Conservation (phyloP, 2,329 filamentous ascomycete genomes). For the Trichoderma citrinoviride region DNA sequence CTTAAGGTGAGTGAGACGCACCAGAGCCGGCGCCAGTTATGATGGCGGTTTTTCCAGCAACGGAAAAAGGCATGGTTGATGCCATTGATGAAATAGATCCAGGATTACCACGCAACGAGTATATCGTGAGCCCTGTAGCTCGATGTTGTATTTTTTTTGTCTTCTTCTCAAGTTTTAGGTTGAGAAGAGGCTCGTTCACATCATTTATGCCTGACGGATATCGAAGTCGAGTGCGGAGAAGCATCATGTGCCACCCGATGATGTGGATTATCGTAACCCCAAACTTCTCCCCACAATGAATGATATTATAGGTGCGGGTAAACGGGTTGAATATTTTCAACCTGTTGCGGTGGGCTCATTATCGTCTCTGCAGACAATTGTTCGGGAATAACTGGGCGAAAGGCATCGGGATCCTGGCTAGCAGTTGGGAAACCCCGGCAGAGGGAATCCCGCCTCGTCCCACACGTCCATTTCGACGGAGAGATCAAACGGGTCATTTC, state of each 20-base stretch:
- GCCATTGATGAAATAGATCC: not conserved
- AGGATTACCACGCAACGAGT: too few relatives aligned
- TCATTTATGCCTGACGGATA: not conserved
- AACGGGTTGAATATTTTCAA: not conserved
- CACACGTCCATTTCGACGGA: not conserved
- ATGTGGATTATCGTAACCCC: not conserved
- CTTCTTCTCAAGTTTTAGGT: not conserved
- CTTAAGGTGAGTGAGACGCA: not conserved
- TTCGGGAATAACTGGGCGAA: not conserved
- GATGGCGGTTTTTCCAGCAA: conserved; percentile 29
- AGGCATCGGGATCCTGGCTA: not conserved
- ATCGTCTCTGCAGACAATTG: not conserved
- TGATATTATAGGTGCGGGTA: conserved; percentile 3
- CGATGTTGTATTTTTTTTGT: too few relatives aligned
- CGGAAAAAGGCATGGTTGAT: conserved; percentile 25
- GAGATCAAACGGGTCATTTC: conserved; percentile 10
- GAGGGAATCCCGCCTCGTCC: conserved; percentile 8
- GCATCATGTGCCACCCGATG: not conserved
- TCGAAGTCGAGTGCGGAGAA: conserved; percentile 1
- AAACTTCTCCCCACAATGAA: not conserved
- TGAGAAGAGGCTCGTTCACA: not conserved
- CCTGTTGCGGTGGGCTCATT: not conserved
- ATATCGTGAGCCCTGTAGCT: too few relatives aligned
- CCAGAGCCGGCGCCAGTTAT: conserved; percentile 29
- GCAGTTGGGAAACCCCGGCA: conserved; percentile 14